phyloP scores from a whole-genome alignment of 2,329 filamentous ascomycete species.

The Thermomyces lanuginosus region DNA sequence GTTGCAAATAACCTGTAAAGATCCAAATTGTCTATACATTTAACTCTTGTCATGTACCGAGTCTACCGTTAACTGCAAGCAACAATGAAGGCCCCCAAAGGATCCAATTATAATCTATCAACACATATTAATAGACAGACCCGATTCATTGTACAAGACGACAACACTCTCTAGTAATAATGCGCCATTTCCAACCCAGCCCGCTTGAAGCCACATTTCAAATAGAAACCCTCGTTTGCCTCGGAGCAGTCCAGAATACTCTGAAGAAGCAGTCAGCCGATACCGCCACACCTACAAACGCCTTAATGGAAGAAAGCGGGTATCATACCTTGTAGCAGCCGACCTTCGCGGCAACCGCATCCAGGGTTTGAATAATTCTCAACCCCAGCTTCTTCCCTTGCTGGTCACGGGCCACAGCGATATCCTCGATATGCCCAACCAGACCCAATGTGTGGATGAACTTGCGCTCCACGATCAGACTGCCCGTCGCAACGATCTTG shows the following conservation, averaged over 20 bases:
- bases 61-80: too few relatives aligned
- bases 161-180: too few relatives aligned
- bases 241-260: slow-evolving; percentile 93
- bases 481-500: slow-evolving; percentile 75
- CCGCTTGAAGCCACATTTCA: slow-evolving; percentile 89
- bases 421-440: slow-evolving; percentile 95
- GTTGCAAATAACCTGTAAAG: too few relatives aligned
- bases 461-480: slow-evolving; percentile 83
- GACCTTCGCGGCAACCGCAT: slow-evolving; percentile 69
- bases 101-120: too few relatives aligned
- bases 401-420: slow-evolving; percentile 85
- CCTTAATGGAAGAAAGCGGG: slow-evolving; percentile 1
- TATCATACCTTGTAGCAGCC: slow-evolving; percentile 73
- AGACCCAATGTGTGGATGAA: slow-evolving; percentile 32
- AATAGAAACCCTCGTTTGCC: slow-evolving; percentile 90
- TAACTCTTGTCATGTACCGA: too few relatives aligned
- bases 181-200: slow-evolving; percentile 94
- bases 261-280: too few relatives aligned
- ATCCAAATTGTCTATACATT: too few relatives aligned
- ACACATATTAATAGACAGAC: too few relatives aligned
- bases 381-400: slow-evolving; percentile 94
- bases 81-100: too few relatives aligned
- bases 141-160: too few relatives aligned
- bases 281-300: too few relatives aligned
- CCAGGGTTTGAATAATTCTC: slow-evolving; percentile 82